Evolutionary conservation across 306 rosid genomes (phyloP).

Genomic region (Quercus agrifolia): DNA sequence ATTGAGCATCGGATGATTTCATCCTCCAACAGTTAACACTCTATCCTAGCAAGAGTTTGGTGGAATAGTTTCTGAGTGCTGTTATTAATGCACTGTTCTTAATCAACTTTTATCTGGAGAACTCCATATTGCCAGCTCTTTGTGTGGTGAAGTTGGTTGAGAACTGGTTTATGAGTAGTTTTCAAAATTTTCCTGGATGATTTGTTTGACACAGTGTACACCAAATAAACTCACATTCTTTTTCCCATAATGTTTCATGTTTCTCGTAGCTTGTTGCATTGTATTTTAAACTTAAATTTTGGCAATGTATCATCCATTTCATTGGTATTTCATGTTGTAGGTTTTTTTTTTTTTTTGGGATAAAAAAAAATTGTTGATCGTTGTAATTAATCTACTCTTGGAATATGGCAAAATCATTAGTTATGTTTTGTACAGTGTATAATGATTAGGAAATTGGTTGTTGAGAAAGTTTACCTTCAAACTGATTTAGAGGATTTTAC

Average conservation of each 20-base stretch:
- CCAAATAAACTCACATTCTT: background rate
- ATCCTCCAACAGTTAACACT: background rate
- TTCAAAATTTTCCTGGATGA: background rate
- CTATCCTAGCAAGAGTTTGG: background rate
- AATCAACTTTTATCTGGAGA: background rate
- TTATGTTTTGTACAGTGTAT: too few relatives aligned
- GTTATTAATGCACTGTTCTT: background rate
- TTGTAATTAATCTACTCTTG: background rate
- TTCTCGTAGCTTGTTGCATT: background rate
- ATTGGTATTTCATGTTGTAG: background rate
- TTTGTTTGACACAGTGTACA: conserved; percentile 3
- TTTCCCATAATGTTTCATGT: background rate
- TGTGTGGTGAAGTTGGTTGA: background rate
- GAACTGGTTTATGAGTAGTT: background rate
- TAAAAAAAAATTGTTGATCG: background rate
- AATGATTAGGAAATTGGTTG: too few relatives aligned
- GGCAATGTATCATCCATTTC: conserved; percentile 3
- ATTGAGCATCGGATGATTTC: background rate
- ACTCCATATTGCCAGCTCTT: background rate
- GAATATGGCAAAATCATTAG: background rate
- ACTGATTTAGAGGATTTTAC: too few relatives aligned
- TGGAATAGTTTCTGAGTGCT: background rate
- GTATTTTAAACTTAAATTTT: conserved; percentile 3
- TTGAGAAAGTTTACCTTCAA: too few relatives aligned
- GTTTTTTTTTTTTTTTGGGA: background rate